phyloP scores from a whole-genome alignment of 129 eudicot species.

The Rutidosis leptorrhynchoides region DNA sequence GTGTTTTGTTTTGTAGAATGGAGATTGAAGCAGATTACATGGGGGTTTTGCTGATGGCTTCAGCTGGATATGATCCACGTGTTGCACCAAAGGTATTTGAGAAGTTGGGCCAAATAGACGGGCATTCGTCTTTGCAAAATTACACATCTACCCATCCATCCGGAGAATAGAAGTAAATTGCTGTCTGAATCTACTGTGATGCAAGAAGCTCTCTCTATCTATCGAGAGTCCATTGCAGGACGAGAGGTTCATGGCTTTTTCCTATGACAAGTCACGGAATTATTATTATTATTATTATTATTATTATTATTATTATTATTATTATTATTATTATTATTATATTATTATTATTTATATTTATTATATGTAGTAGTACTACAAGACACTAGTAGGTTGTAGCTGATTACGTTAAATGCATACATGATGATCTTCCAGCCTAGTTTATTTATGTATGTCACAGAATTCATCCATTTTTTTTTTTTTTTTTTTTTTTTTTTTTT shows the following conservation, averaged over 20 bases:
- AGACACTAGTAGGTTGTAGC: no score
- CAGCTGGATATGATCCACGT: slow-evolving; percentile 65
- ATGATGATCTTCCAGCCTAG: no score
- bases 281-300: no score
- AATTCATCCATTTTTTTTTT: no score
- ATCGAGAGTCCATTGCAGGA: slow-evolving; percentile 49
- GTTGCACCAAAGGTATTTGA: slow-evolving; percentile 59
- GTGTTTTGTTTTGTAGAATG: no score
- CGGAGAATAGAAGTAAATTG: slow-evolving; percentile 66
- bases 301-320: no score
- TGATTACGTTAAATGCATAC: no score
- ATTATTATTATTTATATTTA: no score
- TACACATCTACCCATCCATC: slow-evolving; percentile 77
- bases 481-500: no score
- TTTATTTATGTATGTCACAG: no score
- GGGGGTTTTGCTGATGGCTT: slow-evolving; percentile 52
- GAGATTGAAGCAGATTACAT: slow-evolving; percentile 77
- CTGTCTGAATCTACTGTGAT: slow-evolving; percentile 63
- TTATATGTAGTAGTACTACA: no score
- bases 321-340: no score
- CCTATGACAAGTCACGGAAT: slow-evolving; percentile 44
- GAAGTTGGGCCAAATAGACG: slow-evolving; percentile 41
- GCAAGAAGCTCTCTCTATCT: slow-evolving; percentile 71
- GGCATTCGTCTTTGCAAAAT: slow-evolving; percentile 43
- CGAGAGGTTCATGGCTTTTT: slow-evolving; percentile 64